Conservation (phyloP, 176 grass and related monocot species). For the Oryza nivara region DNA sequence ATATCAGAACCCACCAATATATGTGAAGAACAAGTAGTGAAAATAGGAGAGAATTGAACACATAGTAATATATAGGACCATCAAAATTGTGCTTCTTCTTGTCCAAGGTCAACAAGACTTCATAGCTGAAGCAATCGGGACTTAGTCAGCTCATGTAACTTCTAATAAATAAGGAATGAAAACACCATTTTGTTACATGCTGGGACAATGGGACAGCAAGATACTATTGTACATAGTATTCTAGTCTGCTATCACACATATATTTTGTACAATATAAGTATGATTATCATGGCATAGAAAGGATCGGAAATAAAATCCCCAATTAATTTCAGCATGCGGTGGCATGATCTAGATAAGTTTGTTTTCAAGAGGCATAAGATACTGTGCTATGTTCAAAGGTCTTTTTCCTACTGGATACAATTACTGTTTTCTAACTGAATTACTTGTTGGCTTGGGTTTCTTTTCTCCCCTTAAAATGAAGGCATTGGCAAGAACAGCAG, state of each 20-base stretch:
- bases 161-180: background rate
- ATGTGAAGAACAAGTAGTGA: slow-evolving; percentile 76
- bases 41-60: slow-evolving; percentile 81
- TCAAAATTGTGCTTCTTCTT: slow-evolving; percentile 91
- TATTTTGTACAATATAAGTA: background rate
- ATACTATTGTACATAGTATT: background rate
- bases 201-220: background rate
- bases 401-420: background rate
- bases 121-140: slow-evolving; percentile 59
- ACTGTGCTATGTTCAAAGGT: background rate
- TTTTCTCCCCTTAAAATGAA: background rate
- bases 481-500: background rate
- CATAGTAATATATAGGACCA: slow-evolving; percentile 85
- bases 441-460: background rate
- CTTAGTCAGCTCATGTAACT: slow-evolving; percentile 15
- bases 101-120: slow-evolving; percentile 75
- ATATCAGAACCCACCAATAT: slow-evolving; percentile 90
- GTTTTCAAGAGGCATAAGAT: background rate
- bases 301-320: slow-evolving; percentile 5
- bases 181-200: background rate
- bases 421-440: background rate
- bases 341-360: background rate
- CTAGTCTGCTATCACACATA: background rate
- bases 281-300: background rate
- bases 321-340: background rate